Evolutionary conservation across 202 grass and related monocot species (phyloP), one percentile per base, ranked within the genome.

Genomic region (Dendrocalamus latiflorus): DNA sequence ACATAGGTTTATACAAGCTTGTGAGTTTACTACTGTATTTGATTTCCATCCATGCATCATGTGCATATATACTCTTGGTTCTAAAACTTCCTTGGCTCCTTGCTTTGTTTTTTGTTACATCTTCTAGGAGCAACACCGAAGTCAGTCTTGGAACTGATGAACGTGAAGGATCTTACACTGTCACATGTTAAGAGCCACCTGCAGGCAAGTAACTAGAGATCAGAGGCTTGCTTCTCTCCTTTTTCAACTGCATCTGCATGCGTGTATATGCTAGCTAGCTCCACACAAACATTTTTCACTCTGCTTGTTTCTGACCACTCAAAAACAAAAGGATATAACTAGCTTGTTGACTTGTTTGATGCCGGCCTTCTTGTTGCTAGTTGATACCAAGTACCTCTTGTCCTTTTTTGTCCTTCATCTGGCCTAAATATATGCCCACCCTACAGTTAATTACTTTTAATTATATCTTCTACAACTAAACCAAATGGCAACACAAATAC

Each of bases 81-180:
- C 50, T 85, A 56, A 73, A 76, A 70, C 39, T 53, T n/a, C n/a
- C n/a, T n/a, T n/a, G n/a, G n/a, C n/a, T 69, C n/a, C 22, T 72
- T 34, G n/a, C 4, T 54, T 65, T 65, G 7, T 56, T 84, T 81
- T 82, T 86, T 62, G 45, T 22, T 58, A 34, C 30, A 43, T 78
- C 59, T 71, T 78, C 58, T 72, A 97, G 94, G 94, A 78, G 94
- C 91, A 84, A 97, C 94, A 66, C 94, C 94, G 79, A 97, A 97
- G 85, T 97, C 94, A 74, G 91, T 97, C 24, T 77, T 97, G 90
- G 94, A 97, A 83, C 85, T 97, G 89, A 97, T 97, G 94, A 97
- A 94, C 77, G 90, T 97, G 64, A 97, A 97, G 80, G 91, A 97
- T 92, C 94, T 97, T 77, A 97, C 94, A 80, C 85, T 97, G 16